Evolutionary conservation across 305 asterid genomes (phyloP).

Genomic region (Fraxinus sp.): DNA sequence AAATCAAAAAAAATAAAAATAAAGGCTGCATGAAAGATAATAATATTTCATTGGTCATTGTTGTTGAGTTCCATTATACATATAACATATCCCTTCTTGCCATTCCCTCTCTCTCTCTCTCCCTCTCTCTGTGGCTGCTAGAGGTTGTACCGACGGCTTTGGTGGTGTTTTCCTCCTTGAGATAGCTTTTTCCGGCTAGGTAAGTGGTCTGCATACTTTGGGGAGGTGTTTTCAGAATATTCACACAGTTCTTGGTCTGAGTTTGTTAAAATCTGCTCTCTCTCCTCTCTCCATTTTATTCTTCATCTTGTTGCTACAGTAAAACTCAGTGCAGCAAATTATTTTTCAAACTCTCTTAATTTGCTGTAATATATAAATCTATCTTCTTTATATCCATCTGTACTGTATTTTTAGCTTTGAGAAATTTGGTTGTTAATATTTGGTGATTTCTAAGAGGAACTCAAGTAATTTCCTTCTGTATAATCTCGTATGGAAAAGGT

Average conservation of each 20-base stretch:
- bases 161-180: slow-evolving; percentile 24
- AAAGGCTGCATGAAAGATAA: slow-evolving; percentile 26
- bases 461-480: neutral
- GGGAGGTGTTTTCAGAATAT: neutral
- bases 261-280: neutral
- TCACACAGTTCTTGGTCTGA: neutral
- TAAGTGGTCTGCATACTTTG: slow-evolving; percentile 11
- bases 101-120: slow-evolving; percentile 4
- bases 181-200: neutral
- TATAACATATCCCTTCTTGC: neutral
- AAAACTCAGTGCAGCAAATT: neutral
- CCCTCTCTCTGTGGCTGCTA: slow-evolving; percentile 20
- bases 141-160: slow-evolving; percentile 32
- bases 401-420: neutral
- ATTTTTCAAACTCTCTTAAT: neutral
- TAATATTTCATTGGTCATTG: slow-evolving; percentile 27
- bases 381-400: neutral
- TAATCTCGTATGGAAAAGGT: slow-evolving; percentile 29
- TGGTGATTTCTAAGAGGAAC: neutral
- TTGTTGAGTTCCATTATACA: slow-evolving; percentile 22
- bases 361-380: neutral
- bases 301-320: neutral
- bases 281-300: neutral
- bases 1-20: neutral
- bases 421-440: neutral